Percentiles rank a stretch among this genome's conserved stretches.
Evolutionary conservation across 2,329 filamentous ascomycete species (phyloP).

Genomic region (Fusarium sp.): DNA sequence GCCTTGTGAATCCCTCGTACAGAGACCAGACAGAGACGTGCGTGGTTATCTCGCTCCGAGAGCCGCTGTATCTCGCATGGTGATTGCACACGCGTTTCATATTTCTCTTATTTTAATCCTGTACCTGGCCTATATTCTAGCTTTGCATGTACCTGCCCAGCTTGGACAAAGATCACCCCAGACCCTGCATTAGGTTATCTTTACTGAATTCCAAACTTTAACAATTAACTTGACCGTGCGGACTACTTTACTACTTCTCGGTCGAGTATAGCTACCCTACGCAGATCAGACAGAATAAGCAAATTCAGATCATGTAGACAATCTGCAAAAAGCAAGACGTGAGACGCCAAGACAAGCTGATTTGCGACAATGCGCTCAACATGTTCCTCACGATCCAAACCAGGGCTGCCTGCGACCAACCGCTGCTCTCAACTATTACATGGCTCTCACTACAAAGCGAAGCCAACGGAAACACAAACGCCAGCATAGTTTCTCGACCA

Average conservation of each 20-base stretch:
- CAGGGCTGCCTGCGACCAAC: background rate
- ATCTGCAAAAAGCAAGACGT: slow-evolving; percentile 9
- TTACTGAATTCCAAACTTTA: background rate
- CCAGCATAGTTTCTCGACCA: slow-evolving; percentile 16
- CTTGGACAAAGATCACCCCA: slow-evolving; percentile 8
- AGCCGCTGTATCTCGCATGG: slow-evolving; percentile 28
- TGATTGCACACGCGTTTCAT: slow-evolving; percentile 29
- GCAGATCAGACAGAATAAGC: background rate
- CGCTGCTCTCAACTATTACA: slow-evolving; percentile 20
- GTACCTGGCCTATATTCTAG: slow-evolving; percentile 17
- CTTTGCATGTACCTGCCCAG: slow-evolving; percentile 15
- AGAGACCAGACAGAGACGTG: background rate
- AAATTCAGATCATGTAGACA: background rate
- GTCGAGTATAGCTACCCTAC: background rate
- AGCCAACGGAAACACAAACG: slow-evolving; percentile 32
- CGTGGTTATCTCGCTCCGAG: slow-evolving; percentile 18
- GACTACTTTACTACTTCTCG: too few species aligned
- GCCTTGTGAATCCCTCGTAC: slow-evolving; percentile 22
- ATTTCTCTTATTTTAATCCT: background rate
- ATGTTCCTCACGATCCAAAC: slow-evolving; percentile 1
- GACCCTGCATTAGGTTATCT: slow-evolving; percentile 25
- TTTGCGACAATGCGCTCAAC: slow-evolving; percentile 22
- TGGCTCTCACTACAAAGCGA: slow-evolving; percentile 29
- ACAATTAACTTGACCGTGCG: background rate
- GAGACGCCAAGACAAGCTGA: slow-evolving; percentile 30